Base-by-base conservation (phyloP, 768 basidiomycete genomes). In the Amanita pseudoporphyria region DNA sequence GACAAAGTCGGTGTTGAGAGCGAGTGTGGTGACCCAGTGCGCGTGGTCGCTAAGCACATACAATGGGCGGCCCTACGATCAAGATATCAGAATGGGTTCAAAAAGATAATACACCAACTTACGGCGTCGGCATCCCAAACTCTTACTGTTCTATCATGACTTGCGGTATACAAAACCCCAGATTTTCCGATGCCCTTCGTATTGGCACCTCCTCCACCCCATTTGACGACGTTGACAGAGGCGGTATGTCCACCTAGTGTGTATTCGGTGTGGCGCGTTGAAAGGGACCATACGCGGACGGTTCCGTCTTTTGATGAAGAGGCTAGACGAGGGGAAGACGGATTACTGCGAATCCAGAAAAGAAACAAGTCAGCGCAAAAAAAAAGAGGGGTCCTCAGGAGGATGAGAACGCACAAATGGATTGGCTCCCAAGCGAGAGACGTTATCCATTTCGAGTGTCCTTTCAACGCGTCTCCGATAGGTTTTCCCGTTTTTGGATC, bases 11-110 rank as follows among this genome's bases (percentile, higher is more conserved):
- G 94, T 94, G 64, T 93, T 95, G 48, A 97, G 73, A 3, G 96
- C 83, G 38, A 99, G 79, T 0, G 94, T 98, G 16, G 94, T 99
- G 6, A 99, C 96, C 95, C 94, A 98, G 60, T 99, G 96, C 0
- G 93, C 96, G 58, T 99, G 95, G 54, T 97, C 93, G 64, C 89
- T 92, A 22, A 98, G 69, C 0, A 84, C 82, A 58, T 94, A 77
- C 32, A 97, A 70, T 22, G 81, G 78, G 63, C 80, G 85, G 1
- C 94, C 95, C 86, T 94, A 56, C 47, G 14, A 42, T 18, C 7
- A 18, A 47, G 51, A 28, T 51, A 13, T 41, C 35, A 33, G 16
- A 40, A 35, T 22, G 16, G 45, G 45, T 3, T 51, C 16, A 9
- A 16, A 18, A 37, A 42, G 44, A 58, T 43, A 36, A 30, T 16